Base-by-base conservation (phyloP, 306 rosid species). In the Argentina anserina region DNA sequence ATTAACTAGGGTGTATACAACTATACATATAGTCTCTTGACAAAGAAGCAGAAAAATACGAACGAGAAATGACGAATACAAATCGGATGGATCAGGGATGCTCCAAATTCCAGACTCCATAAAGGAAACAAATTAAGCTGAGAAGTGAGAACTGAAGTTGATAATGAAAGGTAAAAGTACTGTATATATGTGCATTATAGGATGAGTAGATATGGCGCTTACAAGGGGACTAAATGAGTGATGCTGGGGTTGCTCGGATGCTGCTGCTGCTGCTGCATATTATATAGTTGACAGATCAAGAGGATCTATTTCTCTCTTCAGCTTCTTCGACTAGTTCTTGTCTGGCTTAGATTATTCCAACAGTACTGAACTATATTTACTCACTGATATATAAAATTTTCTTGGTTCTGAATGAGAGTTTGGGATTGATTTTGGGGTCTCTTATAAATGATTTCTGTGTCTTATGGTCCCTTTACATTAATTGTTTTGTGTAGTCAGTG, bases 301-400 rank as follows among this genome's bases (percentile, higher is more conserved):
- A 76, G 88, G 64, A 81, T 81, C 75, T 79, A 69, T 75, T 77
- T 47, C 69, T 34, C 70, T 70, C 84, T 66, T 75, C 75, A 52
- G 46, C 76, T 49, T 58, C 78, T 42, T 80, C 78, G 65, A 70
- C 72, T 82, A 66, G 84, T 81, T 80, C 75, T 80, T 79, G 69
- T 85, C 78, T 85, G 31, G 65, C 75, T 76, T 76, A 84, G 71
- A 74, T 73, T 50, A 59, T 37, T 55, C 28, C 58, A 52, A n/a
- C 28, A 52, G 36, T 33, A 33, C 7, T 28, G 12, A 74, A 49
- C 55, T 49, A 20, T 18, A 20, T 79, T 71, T 78, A 81, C 82
- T 76, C 74, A 73, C 80, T 84, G 83, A 79, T 70, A 56, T 28
- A 36, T 79, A 70, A 76, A 76, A 45, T 76, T 75, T 81, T 49